Percentiles rank a stretch among this genome's conserved stretches.
These are phyloP conservation scores for Apiospora hydei DNA, from an alignment of 2,329 filamentous ascomycete species.

Conservation along the genomic window DNA sequence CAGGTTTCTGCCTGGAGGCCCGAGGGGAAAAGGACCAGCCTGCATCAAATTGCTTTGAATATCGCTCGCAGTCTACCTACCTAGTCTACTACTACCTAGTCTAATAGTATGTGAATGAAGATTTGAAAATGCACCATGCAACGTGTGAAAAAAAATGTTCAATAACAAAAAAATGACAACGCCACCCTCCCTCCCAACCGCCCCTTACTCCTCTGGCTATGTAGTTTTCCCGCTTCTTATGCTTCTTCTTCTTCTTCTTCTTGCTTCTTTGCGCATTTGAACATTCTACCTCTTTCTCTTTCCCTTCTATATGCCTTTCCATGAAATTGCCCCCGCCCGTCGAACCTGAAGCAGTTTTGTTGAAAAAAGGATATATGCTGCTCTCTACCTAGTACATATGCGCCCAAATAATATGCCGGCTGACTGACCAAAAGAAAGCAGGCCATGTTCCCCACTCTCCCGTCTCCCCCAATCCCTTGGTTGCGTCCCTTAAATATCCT, in stretches of 20 bases:
- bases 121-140: not conserved
- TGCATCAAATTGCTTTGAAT: not conserved
- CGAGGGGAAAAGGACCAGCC: not conserved
- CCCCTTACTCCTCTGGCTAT: slow-evolving; percentile 11
- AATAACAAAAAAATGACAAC: not conserved
- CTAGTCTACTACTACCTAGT: not conserved
- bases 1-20: slow-evolving; percentile 2
- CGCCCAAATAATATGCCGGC: too few relatives aligned
- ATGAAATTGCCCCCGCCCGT: not conserved
- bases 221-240: not conserved
- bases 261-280: not conserved
- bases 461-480: not conserved
- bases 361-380: not conserved
- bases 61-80: not conserved
- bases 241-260: not conserved
- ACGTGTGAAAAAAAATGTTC: not conserved
- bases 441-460: not conserved
- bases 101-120: not conserved
- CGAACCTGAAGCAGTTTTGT: not conserved
- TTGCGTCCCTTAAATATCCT: not conserved
- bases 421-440: too few relatives aligned
- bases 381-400: not conserved
- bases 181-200: not conserved
- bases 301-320: not conserved
- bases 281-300: not conserved